Percentiles rank a stretch among this genome's conserved stretches.
These are phyloP conservation scores for Benincasa hispida DNA, from an alignment of 306 rosid species.

Conservation along the genomic window DNA sequence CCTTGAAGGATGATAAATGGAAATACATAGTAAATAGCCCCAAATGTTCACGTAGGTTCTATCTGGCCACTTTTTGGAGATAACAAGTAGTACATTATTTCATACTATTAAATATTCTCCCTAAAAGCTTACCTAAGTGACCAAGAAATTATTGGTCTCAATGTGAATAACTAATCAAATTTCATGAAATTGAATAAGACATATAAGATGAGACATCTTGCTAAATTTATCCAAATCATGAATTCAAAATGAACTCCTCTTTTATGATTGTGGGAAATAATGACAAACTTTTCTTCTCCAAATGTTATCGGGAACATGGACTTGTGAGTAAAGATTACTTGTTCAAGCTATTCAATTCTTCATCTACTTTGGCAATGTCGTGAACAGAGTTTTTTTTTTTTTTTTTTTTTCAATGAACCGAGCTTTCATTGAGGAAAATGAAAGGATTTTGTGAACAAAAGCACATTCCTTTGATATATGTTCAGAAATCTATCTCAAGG, in stretches of 20 bases:
- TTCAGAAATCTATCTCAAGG: background rate
- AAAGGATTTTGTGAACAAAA: too few species aligned
- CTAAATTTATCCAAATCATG: background rate
- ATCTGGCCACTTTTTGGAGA: background rate
- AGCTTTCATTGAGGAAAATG: too few species aligned
- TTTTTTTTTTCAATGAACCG: too few species aligned
- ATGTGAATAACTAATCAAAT: background rate
- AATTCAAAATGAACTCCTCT: background rate
- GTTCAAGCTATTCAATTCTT: background rate
- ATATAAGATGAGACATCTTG: background rate
- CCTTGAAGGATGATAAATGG: background rate
- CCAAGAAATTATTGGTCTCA: background rate
- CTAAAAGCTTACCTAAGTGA: background rate
- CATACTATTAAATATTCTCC: background rate
- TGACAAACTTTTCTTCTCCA: background rate
- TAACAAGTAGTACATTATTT: background rate
- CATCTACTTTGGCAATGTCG: too few species aligned
- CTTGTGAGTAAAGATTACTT: background rate
- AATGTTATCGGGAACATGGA: background rate
- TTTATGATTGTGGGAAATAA: background rate
- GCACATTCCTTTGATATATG: background rate
- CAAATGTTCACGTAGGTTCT: background rate
- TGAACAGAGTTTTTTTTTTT: too few species aligned
- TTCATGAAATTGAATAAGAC: background rate
- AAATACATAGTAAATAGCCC: background rate